Evolutionary conservation across 805 yeast species (phyloP).

Genomic region (Ogataea nitratoaversa): DNA sequence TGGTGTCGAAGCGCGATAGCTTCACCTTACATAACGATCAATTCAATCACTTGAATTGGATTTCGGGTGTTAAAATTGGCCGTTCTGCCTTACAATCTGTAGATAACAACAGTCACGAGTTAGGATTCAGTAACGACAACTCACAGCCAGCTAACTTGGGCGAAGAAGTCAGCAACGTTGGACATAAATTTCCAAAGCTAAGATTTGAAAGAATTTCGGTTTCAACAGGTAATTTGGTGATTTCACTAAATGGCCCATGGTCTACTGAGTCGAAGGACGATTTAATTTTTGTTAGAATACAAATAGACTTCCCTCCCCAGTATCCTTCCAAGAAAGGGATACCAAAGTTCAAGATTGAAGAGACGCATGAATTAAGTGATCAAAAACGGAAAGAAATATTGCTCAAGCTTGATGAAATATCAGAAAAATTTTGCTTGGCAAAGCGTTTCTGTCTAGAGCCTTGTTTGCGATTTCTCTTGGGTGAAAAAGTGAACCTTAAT

Average conservation of each 20-base stretch:
- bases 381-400: conserved; percentile 49
- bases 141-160: conserved; percentile 63
- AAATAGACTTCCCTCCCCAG: conserved; percentile 61
- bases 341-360: conserved; percentile 68
- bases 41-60: conserved; percentile 78
- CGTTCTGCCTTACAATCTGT: conserved; percentile 37
- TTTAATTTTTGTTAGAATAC: conserved; percentile 63
- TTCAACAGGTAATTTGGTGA: conserved; percentile 71
- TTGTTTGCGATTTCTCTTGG: conserved; percentile 70
- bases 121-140: conserved; percentile 31
- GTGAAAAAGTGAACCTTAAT: conserved; percentile 62
- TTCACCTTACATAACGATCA: conserved; percentile 35
- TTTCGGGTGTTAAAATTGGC: conserved; percentile 85
- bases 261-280: conserved; percentile 39
- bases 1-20: conserved; percentile 24
- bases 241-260: conserved; percentile 84
- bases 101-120: conserved; percentile 33
- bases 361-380: conserved; percentile 61
- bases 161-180: conserved; percentile 85
- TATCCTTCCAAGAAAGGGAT: conserved; percentile 56
- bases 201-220: conserved; percentile 85
- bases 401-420: conserved; percentile 48
- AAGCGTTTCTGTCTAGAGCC: conserved; percentile 75
- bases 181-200: conserved; percentile 84
- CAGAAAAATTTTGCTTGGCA: conserved; percentile 49